Base-by-base conservation (phyloP, 2,329 filamentous ascomycete genomes). In the Nigrospora oryzae region DNA sequence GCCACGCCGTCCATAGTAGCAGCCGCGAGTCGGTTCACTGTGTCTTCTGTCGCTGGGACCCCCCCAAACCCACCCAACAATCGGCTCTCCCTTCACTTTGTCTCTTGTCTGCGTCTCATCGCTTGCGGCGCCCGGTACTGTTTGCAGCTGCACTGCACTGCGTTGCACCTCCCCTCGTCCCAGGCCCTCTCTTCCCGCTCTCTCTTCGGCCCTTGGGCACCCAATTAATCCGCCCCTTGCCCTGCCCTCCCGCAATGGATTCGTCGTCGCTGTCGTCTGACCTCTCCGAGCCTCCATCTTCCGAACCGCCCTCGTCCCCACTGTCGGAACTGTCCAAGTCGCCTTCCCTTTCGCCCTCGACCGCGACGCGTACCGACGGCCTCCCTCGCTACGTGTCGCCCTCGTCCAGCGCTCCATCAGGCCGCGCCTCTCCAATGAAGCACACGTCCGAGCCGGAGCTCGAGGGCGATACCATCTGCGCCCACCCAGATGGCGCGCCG, bases 401-500 rank as follows among this genome's bases (percentile, higher is more conserved):
- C 3, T 73, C 68, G 16, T 68, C 70, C 7, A 66, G 64, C 19
- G 62, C 64, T 11, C 61, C 65, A 15, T 77, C 75, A 0, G 74
- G 73, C 43, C 68, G 65, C 48, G 68, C 73, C 40, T 77, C 75
- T 17, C 75, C 76, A 28, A 58, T 69, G 51, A 76, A 76, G 53
- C 51, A 62, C 35, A 61, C 63, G 36, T 65, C 69, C 15, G 54
- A 61, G 42, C 59, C 62, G n/a, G 63, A 64, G 49, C 60, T 61
- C 40, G 59, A 62, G 49, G 36, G 32, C 15, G 41, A 44, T 39
- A 36, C 47, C 31, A 68, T 68, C 41, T 51, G 58, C 32, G 63
- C 68, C 33, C 65, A 67, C 38, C 63, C 60, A 19, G 81, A 86
- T 56, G 81, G 79, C 42, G 77, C 74, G 39, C 81, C 82, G 34